Percentiles rank a stretch among this genome's conserved stretches.
phyloP scores from a whole-genome alignment of 2,329 filamentous ascomycete genomes.

The Apiospora sp. region DNA sequence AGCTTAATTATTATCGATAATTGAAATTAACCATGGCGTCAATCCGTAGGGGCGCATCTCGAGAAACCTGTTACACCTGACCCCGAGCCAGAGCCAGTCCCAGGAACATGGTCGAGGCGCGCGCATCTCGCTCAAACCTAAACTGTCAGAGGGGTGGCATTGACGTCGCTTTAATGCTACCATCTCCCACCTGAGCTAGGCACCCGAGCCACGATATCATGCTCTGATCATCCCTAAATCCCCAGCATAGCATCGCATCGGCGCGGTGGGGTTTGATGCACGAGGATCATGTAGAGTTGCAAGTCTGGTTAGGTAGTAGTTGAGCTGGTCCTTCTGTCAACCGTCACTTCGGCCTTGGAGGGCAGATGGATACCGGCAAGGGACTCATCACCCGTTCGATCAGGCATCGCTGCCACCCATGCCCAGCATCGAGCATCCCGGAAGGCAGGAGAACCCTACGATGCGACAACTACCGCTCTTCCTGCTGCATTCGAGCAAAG shows the following conservation, averaged over 20 bases:
- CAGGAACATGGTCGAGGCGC: conserved; percentile 17
- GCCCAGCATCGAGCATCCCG: neutral
- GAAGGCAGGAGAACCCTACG: neutral
- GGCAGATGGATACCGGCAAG: neutral
- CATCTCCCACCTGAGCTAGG: conserved; percentile 19
- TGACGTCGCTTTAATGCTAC: conserved; percentile 16
- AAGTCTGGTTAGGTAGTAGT: neutral
- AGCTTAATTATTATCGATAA: conserved; percentile 19
- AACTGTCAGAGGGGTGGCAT: conserved; percentile 14
- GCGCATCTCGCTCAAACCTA: conserved; percentile 15
- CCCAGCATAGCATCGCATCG: conserved; percentile 20
- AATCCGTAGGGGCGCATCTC: neutral
- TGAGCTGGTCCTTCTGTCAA: neutral
- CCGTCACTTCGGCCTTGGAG: conserved; percentile 18
- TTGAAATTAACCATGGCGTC: conserved; percentile 17
- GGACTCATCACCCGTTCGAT: conserved; percentile 1
- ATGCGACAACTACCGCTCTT: conserved; percentile 4
- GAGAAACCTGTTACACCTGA: neutral
- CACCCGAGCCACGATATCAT: conserved; percentile 13
- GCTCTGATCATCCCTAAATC: conserved; percentile 4
- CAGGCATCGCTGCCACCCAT: neutral
- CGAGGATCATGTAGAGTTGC: neutral
- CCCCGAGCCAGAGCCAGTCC: neutral
- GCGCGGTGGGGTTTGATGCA: conserved; percentile 15
- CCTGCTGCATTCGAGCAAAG: neutral